These are phyloP conservation scores for Dichotomopilus funicola DNA, from an alignment of 2,329 filamentous ascomycete species.

Conservation along the genomic window DNA sequence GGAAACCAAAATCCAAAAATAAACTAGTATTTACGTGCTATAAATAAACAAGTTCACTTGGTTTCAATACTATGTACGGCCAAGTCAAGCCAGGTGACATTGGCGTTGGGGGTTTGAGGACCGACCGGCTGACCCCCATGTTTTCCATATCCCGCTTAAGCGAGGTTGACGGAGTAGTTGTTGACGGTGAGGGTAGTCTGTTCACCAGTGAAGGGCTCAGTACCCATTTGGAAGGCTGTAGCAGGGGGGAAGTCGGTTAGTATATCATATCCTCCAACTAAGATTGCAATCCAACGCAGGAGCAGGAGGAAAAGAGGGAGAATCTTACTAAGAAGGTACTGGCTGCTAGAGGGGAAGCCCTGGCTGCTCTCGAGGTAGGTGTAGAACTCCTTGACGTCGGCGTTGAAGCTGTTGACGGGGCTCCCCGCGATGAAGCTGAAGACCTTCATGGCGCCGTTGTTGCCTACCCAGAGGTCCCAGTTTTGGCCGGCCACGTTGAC, in stretches of 20 bases:
- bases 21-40: no score
- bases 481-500: conserved; percentile 41
- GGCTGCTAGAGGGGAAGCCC: conserved; percentile 22
- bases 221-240: conserved; percentile 19
- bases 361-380: conserved; percentile 41
- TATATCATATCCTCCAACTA: not conserved
- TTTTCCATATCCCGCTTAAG: not conserved
- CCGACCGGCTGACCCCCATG: no score
- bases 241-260: not conserved
- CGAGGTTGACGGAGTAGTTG: conserved; percentile 11
- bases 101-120: no score
- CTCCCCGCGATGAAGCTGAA: conserved; percentile 40
- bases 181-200: conserved; percentile 15
- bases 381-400: conserved; percentile 47
- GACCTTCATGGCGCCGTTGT: conserved; percentile 48
- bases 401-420: conserved; percentile 41
- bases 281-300: not conserved
- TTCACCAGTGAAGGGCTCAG: conserved; percentile 18
- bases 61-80: no score
- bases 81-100: no score
- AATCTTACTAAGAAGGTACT: conserved; percentile 18
- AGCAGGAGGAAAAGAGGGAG: not conserved
- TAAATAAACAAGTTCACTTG: no score
- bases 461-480: conserved; percentile 50
- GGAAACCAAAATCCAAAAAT: no score